Conservation (phyloP, 2,329 filamentous ascomycete species). For the Arthrobotrys conoides region DNA sequence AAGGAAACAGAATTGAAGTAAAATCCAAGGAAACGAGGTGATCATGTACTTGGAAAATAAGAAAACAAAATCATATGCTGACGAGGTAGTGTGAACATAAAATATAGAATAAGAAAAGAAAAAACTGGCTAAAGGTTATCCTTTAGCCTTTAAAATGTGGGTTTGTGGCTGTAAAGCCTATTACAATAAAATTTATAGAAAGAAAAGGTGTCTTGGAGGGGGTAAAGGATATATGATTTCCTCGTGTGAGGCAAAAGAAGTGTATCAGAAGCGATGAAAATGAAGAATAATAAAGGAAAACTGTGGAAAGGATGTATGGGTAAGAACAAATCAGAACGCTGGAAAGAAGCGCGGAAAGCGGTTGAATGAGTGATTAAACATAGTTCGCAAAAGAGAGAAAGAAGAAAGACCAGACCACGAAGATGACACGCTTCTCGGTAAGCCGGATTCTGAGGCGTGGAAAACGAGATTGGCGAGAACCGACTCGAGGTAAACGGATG, state of each 20-base stretch:
- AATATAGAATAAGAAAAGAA: conserved; percentile 25
- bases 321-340: neutral
- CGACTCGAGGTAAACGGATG: conserved; percentile 50
- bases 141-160: conserved; percentile 5
- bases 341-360: conserved; percentile 47
- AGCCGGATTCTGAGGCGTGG: conserved; percentile 32
- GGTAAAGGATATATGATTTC: conserved; percentile 44
- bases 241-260: conserved; percentile 50
- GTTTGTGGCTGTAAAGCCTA: conserved; percentile 39
- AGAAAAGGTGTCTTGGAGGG: conserved; percentile 27
- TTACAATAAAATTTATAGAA: conserved; percentile 45
- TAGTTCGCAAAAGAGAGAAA: conserved; percentile 43
- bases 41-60: conserved; percentile 8
- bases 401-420: conserved; percentile 32
- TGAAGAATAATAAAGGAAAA: conserved; percentile 11
- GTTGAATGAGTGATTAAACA: conserved; percentile 58
- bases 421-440: conserved; percentile 48
- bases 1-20: conserved; percentile 13
- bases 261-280: conserved; percentile 7
- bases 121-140: conserved; percentile 9
- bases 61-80: conserved; percentile 17
- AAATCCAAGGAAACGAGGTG: conserved; percentile 18
- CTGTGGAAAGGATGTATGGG: conserved; percentile 19
- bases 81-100: conserved; percentile 21
- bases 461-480: conserved; percentile 52